Conservation (phyloP, 495 filamentous ascomycete genomes). For the Hypoxylon crocopeplum region DNA sequence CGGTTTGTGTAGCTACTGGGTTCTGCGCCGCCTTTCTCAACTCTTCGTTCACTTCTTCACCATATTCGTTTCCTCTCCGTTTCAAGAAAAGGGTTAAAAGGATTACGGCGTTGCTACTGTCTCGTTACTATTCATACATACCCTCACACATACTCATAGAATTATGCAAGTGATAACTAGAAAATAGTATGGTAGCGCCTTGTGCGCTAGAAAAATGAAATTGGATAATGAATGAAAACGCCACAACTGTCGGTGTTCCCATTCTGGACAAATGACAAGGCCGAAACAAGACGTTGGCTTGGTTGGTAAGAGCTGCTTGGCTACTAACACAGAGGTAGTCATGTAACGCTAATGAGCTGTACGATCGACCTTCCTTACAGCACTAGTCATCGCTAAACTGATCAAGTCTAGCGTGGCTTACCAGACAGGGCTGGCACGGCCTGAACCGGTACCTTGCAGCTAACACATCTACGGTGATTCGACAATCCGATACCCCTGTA, state of each 20-base stretch:
- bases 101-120: conserved; percentile 15
- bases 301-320: too few species aligned
- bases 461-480: conserved; percentile 22
- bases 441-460: conserved; percentile 45
- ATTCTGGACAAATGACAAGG: too few species aligned
- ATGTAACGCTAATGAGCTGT: conserved; percentile 31
- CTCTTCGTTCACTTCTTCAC: conserved; percentile 2
- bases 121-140: not conserved
- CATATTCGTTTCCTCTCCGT: conserved; percentile 1
- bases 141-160: not conserved
- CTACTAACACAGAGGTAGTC: not conserved
- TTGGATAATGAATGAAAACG: conserved; percentile 24
- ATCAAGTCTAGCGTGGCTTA: conserved; percentile 18
- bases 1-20: conserved; percentile 1
- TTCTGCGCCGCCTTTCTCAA: conserved; percentile 8
- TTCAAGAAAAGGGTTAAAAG: not conserved
- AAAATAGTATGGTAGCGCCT: conserved; percentile 20
- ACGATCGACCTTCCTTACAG: conserved; percentile 33
- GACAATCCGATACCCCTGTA: conserved; percentile 28
- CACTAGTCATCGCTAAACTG: conserved; percentile 24
- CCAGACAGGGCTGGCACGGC: conserved; percentile 20
- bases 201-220: conserved; percentile 26
- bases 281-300: not conserved
- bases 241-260: conserved; percentile 25
- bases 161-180: not conserved